A percentile compares a stretch with the other conserved stretches of the same genome.
Evolutionary conservation across 495 filamentous ascomycete species (phyloP).

Genomic region (Trichoderma erinaceum): DNA sequence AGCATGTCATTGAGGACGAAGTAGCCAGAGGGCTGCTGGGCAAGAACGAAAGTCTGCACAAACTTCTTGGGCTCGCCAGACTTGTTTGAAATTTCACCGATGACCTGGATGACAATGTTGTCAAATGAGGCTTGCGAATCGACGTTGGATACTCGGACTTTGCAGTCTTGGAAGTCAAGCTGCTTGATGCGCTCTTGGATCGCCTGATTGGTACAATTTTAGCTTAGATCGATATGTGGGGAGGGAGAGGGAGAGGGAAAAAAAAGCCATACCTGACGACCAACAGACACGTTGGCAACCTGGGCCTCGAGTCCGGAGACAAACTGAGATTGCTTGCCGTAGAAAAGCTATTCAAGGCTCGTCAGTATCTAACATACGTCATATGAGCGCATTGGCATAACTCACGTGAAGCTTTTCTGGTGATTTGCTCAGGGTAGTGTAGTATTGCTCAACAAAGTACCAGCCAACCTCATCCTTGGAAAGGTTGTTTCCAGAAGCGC

Average conservation of each 20-base stretch:
- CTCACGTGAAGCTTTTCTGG: constrained; percentile 89
- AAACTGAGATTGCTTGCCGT: constrained; percentile 75
- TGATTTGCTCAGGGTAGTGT: constrained; percentile 88
- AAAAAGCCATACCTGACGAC: constrained; percentile 63
- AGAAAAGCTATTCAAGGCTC: constrained; percentile 55
- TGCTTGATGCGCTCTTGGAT: constrained; percentile 92
- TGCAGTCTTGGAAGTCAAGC: constrained; percentile 93
- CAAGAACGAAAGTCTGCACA: constrained; percentile 95
- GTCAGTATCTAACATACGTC: constrained; percentile 17
- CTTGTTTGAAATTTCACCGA: constrained; percentile 96
- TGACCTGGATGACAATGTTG: constrained; percentile 93
- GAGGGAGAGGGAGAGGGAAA: background rate
- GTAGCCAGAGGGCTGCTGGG: constrained; percentile 92
- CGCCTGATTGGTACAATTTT: constrained; percentile 45
- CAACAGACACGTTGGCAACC: constrained; percentile 72
- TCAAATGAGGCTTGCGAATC: constrained; percentile 89
- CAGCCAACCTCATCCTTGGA: constrained; percentile 89
- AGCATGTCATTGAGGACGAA: constrained; percentile 98
- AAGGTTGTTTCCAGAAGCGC: constrained; percentile 27
- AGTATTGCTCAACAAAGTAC: constrained; percentile 99
- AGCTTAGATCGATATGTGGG: background rate
- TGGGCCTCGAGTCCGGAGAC: constrained; percentile 84
- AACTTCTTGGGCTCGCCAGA: constrained; percentile 86
- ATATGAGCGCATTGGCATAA: constrained; percentile 19
- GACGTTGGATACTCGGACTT: constrained; percentile 96